Evolutionary conservation across 257 asterid species (phyloP).

Genomic region (Knoxia roxburghii): DNA sequence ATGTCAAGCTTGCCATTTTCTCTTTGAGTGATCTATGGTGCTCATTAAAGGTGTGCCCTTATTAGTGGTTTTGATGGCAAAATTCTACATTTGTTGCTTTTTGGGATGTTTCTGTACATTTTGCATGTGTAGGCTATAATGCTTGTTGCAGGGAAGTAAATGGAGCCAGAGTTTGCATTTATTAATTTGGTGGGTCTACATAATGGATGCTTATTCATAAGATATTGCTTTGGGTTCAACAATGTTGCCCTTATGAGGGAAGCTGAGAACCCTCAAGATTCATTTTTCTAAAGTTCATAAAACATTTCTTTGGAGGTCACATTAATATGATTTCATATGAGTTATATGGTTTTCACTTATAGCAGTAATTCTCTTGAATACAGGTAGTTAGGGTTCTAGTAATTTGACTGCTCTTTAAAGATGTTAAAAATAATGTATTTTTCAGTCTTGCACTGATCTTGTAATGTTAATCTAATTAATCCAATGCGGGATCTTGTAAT

Average conservation of each 20-base stretch:
- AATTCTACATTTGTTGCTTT: neutral
- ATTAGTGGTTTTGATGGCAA: neutral
- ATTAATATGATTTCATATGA: neutral
- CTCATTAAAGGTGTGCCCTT: conserved; percentile 58
- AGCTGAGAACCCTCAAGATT: neutral
- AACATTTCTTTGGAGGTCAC: neutral
- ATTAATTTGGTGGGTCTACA: neutral
- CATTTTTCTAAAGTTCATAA: neutral
- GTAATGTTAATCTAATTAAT: neutral
- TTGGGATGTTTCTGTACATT: neutral
- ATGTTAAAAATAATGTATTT: neutral
- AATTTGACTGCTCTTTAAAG: neutral
- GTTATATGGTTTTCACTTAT: neutral
- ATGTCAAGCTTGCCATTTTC: conserved; percentile 92
- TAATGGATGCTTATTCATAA: neutral
- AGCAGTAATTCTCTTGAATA: neutral
- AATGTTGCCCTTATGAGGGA: neutral
- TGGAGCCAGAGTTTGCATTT: neutral
- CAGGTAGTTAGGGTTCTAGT: neutral
- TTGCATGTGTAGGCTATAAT: neutral
- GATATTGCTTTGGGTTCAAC: neutral
- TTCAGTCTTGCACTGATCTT: neutral
- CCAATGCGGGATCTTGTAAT: neutral
- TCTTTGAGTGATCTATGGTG: conserved; percentile 84
- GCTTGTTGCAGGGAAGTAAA: neutral